Base-by-base conservation (phyloP, 2,329 filamentous ascomycete genomes). In the Didymella pinodella region DNA sequence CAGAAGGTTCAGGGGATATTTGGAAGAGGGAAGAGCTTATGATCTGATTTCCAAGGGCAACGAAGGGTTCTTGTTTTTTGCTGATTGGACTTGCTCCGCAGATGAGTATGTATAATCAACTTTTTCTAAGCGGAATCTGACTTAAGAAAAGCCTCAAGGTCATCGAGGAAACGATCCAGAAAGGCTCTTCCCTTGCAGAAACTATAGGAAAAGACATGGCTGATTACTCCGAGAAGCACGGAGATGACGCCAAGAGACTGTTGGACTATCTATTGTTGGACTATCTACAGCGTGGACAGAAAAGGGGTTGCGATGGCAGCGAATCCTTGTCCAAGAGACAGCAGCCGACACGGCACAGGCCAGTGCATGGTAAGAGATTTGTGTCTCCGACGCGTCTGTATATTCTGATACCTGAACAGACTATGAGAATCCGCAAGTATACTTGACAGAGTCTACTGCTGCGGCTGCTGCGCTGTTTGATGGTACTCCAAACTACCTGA, bases 251-350 rank as follows among this genome's bases (percentile, higher is more conserved):
- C 41, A 44, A 44, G 11, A n/a, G 3, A n/a, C n/a, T n/a, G n/a
- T n/a, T n/a, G n/a, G n/a, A n/a, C n/a, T n/a, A n/a, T n/a, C n/a
- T n/a, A 7, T 22, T 44, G 41, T 44, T 44, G 20, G 16, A 44
- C 41, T 44, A 44, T 44, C 41, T 44, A 26, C 41, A 44, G 20
- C 41, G 41, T 26, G 41, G 41, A 44, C 5, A 44, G 41, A 44
- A 26, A 44, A 44, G 20, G 41, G 5, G 41, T n/a, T 44, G 41
- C 16, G 20, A 44, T 44, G 41, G 41, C 41, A 12, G 16, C 41
- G 8, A 44, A 44, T n/a, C 41, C 16, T 26, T 26, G 18, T 3
- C 41, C 20, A 44, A 44, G 16, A 44, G 20, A 44, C 41, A 44
- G 41, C 41, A 25, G 41, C 41, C 41, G 4, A 12, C 16, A 12